Evolutionary conservation across 2,329 filamentous ascomycete species (phyloP).

Genomic region (Phialemoniopsis sp.): DNA sequence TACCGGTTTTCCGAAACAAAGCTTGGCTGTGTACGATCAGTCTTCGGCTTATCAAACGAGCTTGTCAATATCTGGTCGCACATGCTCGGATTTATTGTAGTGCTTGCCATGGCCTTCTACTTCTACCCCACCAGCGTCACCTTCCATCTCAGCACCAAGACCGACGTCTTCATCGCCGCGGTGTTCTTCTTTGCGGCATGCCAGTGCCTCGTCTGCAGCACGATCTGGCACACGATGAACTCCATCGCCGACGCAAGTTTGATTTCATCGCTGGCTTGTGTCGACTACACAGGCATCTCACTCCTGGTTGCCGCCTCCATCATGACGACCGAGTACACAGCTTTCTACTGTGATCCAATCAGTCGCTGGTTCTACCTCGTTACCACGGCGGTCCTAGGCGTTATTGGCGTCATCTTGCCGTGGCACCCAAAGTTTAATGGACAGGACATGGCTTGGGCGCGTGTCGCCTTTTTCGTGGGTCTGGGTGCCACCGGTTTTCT

Average conservation of each 20-base stretch:
- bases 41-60: constrained; percentile 86
- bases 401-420: constrained; percentile 84
- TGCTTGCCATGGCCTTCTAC: constrained; percentile 87
- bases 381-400: constrained; percentile 73
- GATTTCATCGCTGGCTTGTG: constrained; percentile 93
- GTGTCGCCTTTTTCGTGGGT: constrained; percentile 87
- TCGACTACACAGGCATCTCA: constrained; percentile 97
- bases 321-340: constrained; percentile 97
- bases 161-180: constrained; percentile 85
- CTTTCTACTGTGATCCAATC: constrained; percentile 93
- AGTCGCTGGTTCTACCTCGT: constrained; percentile 84
- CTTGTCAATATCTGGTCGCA: constrained; percentile 98
- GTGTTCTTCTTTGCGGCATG: constrained; percentile 95
- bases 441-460: constrained; percentile 85
- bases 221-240: constrained; percentile 98
- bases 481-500: constrained; percentile 86
- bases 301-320: constrained; percentile 93
- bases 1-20: constrained; percentile 95
- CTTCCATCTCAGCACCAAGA: constrained; percentile 80
- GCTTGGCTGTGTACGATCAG: constrained; percentile 79
- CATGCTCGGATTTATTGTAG: constrained; percentile 79
- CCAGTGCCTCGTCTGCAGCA: constrained; percentile 92
- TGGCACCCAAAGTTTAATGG: constrained; percentile 97
- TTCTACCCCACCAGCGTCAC: constrained; percentile 88
- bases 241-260: constrained; percentile 85